phyloP scores from a whole-genome alignment of 129 eudicot species.

The Helichrysum umbraculigerum region DNA sequence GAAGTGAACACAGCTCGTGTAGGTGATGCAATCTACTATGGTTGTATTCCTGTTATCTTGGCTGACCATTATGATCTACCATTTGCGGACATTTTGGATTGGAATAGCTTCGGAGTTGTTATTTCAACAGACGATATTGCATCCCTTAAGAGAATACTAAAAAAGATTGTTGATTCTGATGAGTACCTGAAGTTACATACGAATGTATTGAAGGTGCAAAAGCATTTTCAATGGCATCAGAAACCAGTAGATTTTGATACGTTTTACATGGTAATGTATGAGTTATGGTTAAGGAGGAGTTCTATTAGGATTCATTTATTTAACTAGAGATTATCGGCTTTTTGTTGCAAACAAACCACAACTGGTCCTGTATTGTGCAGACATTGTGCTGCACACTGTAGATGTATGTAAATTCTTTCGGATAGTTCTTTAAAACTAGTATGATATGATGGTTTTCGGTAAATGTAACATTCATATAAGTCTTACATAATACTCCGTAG shows the following conservation, averaged over 20 bases:
- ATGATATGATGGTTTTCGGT: neutral
- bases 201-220: constrained; percentile 68
- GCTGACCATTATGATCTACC: constrained; percentile 93
- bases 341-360: constrained; percentile 1
- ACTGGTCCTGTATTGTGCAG: neutral
- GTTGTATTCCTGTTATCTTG: constrained; percentile 66
- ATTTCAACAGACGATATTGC: constrained; percentile 62
- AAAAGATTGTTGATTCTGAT: constrained; percentile 35
- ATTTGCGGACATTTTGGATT: constrained; percentile 65
- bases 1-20: constrained; percentile 92
- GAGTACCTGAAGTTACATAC: constrained; percentile 49
- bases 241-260: constrained; percentile 72
- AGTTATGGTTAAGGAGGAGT: constrained; percentile 80
- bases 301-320: constrained; percentile 38
- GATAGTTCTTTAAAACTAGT: neutral
- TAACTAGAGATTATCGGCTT: neutral
- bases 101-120: constrained; percentile 71
- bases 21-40: constrained; percentile 84
- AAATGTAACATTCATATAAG: neutral
- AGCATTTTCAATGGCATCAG: constrained; percentile 81
- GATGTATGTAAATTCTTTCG: neutral
- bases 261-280: constrained; percentile 83
- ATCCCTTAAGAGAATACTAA: constrained; percentile 55
- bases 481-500: neutral
- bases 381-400: neutral